These are phyloP conservation scores for Sporothrix phasma DNA, from an alignment of 2,329 filamentous ascomycete species.

Conservation along the genomic window DNA sequence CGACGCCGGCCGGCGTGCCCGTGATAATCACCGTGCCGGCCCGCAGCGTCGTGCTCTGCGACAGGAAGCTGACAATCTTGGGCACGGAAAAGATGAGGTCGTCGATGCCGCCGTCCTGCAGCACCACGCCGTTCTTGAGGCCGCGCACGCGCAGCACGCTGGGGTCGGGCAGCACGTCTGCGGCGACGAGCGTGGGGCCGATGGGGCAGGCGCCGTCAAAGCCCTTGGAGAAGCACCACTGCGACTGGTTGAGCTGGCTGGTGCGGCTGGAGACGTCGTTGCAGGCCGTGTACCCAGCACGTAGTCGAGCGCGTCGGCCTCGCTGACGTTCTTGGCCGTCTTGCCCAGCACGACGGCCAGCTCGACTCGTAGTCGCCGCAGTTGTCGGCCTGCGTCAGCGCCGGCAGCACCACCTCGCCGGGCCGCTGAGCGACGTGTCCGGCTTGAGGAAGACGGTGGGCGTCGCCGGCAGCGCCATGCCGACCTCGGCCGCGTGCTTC, in stretches of 20 bases:
- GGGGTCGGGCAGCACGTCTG: slow-evolving; percentile 32
- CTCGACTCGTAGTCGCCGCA: slow-evolving; percentile 52
- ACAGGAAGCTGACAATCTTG: slow-evolving; percentile 33
- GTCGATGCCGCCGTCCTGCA: slow-evolving; percentile 14
- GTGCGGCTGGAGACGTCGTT: slow-evolving; percentile 44
- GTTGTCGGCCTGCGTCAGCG: slow-evolving; percentile 41
- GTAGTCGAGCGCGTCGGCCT: slow-evolving; percentile 47
- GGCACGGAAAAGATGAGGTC: slow-evolving; percentile 46
- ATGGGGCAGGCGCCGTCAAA: slow-evolving; percentile 48
- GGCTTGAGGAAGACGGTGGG: slow-evolving; percentile 53
- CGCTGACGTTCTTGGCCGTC: slow-evolving; percentile 42
- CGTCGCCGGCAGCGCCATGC: slow-evolving; percentile 40
- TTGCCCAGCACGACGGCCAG: slow-evolving; percentile 46
- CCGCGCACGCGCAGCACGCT: slow-evolving; percentile 32
- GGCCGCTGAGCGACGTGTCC: slow-evolving; percentile 39
- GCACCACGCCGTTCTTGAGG: slow-evolving; percentile 32
- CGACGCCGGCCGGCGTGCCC: slow-evolving; percentile 34
- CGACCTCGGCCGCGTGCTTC: slow-evolving; percentile 42
- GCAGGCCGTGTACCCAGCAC: slow-evolving; percentile 45
- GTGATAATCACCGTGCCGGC: slow-evolving; percentile 33
- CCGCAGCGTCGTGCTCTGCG: slow-evolving; percentile 34
- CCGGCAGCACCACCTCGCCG: slow-evolving; percentile 40
- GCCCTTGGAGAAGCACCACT: slow-evolving; percentile 51
- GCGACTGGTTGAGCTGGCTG: slow-evolving; percentile 42
- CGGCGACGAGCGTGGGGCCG: slow-evolving; percentile 41